phyloP scores from a whole-genome alignment of 352 stramenopile genomes.

The Phytophthora capsici region DNA sequence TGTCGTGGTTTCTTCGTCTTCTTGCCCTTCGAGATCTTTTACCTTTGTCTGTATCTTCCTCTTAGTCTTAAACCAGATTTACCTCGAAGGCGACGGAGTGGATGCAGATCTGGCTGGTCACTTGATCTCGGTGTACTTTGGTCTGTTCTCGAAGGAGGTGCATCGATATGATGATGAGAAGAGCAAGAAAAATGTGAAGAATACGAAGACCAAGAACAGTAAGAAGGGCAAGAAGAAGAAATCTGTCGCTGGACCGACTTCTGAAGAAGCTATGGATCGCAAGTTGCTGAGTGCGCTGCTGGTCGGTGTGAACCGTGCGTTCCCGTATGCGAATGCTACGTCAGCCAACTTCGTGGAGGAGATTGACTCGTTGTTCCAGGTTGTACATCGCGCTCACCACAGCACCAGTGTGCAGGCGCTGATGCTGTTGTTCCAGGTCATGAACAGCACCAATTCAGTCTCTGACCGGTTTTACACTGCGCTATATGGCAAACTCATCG shows the following conservation, averaged over 20 bases:
- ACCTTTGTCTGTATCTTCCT: no score
- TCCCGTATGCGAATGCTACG: constrained; percentile 92
- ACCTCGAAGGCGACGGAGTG: constrained; percentile 62
- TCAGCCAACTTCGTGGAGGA: constrained; percentile 79
- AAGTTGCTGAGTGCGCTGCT: constrained; percentile 96
- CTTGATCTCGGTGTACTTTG: constrained; percentile 99
- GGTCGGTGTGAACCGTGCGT: constrained; percentile 98
- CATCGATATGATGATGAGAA: constrained; percentile 57
- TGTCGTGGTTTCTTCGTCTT: no score
- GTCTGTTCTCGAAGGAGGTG: constrained; percentile 96
- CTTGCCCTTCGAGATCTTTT: no score
- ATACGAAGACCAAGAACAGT: constrained; percentile 18
- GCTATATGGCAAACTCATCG: constrained; percentile 96
- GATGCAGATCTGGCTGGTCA: constrained; percentile 75
- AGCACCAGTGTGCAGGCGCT: constrained; percentile 97
- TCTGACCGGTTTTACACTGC: constrained; percentile 97
- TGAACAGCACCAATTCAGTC: constrained; percentile 86
- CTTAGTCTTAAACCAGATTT: no score
- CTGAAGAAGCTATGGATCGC: constrained; percentile 81
- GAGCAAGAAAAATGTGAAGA: constrained; percentile 54
- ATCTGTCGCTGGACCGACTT: constrained; percentile 21
- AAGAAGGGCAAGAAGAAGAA: constrained; percentile 58
- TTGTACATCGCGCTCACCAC: constrained; percentile 89
- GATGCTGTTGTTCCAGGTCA: constrained; percentile 95
- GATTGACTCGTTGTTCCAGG: constrained; percentile 82